Conservation (phyloP, 768 basidiomycete species). For the Lentinula guzmanii region DNA sequence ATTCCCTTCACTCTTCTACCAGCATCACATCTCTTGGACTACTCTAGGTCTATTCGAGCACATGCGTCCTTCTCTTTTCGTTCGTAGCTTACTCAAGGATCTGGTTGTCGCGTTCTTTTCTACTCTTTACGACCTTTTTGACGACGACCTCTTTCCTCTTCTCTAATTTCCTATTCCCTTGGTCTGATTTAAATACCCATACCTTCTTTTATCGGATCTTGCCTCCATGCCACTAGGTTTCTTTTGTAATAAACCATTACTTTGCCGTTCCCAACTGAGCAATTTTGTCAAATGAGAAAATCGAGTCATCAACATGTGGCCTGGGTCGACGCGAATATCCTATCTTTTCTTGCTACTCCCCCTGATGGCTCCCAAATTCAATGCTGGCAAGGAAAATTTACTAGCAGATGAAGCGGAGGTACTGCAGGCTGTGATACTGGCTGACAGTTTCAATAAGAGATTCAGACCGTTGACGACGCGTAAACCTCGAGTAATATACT, state of each 20-base stretch:
- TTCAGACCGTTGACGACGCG: conserved; percentile 86
- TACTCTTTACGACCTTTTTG: conserved; percentile 49
- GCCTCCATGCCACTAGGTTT: conserved; percentile 50
- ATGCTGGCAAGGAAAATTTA: conserved; percentile 55
- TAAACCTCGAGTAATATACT: conserved; percentile 70
- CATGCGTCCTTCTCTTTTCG: conserved; percentile 24
- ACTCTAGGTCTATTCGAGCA: conserved; percentile 23
- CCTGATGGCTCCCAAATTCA: conserved; percentile 62
- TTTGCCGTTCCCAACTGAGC: conserved; percentile 5
- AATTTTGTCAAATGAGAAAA: too few species aligned
- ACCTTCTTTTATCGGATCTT: conserved; percentile 52
- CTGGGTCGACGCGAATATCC: too few species aligned
- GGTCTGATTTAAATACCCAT: conserved; percentile 54
- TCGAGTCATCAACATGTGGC: too few species aligned
- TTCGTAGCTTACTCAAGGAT: conserved; percentile 50
- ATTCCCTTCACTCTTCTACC: conserved; percentile 28
- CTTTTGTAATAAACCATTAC: conserved; percentile 48
- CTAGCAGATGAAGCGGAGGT: conserved; percentile 75
- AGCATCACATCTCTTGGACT: conserved; percentile 31
- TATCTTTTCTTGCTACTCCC: not conserved
- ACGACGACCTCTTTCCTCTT: conserved; percentile 60
- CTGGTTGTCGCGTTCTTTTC: conserved; percentile 44
- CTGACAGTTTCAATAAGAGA: conserved; percentile 93
- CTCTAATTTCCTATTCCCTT: conserved; percentile 59
- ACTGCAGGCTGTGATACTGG: conserved; percentile 91